Evolutionary conservation across 805 yeast species (phyloP).

Genomic region (Vanderwaltozyma tropicalis): DNA sequence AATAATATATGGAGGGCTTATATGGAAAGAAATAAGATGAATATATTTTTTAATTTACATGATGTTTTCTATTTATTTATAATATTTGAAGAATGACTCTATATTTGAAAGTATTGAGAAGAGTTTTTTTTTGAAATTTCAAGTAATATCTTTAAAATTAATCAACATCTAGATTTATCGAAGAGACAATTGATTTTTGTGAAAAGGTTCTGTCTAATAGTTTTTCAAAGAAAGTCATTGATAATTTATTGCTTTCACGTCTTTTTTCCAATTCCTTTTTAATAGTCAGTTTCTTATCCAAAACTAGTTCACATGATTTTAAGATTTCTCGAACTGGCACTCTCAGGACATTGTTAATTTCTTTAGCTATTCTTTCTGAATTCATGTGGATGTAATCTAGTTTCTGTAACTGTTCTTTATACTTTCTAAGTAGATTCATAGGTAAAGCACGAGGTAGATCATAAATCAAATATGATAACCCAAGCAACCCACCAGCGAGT

Average conservation of each 20-base stretch:
- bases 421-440: slow-evolving; percentile 64
- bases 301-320: slow-evolving; percentile 21
- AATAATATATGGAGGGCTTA: too few species aligned
- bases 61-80: too few species aligned
- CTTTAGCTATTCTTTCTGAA: slow-evolving; percentile 68
- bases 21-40: too few species aligned
- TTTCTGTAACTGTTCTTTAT: slow-evolving; percentile 49
- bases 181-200: slow-evolving; percentile 15
- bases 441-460: slow-evolving; percentile 90
- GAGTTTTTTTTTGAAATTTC: too few species aligned
- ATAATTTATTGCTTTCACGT: slow-evolving; percentile 15
- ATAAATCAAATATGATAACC: slow-evolving; percentile 51
- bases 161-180: slow-evolving; percentile 24
- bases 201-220: slow-evolving; percentile 15
- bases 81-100: too few species aligned
- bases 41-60: too few species aligned
- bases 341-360: slow-evolving; percentile 69
- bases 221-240: slow-evolving; percentile 20
- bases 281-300: slow-evolving; percentile 19
- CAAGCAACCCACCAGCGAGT: slow-evolving; percentile 40
- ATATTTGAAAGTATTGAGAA: too few species aligned
- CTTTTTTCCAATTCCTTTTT: slow-evolving; percentile 20
- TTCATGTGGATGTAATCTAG: slow-evolving; percentile 73
- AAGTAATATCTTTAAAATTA: too few species aligned
- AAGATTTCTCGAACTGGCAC: slow-evolving; percentile 73